Evolutionary conservation across 331 rosid species (phyloP).

Genomic region (Phaseolus coccineus): DNA sequence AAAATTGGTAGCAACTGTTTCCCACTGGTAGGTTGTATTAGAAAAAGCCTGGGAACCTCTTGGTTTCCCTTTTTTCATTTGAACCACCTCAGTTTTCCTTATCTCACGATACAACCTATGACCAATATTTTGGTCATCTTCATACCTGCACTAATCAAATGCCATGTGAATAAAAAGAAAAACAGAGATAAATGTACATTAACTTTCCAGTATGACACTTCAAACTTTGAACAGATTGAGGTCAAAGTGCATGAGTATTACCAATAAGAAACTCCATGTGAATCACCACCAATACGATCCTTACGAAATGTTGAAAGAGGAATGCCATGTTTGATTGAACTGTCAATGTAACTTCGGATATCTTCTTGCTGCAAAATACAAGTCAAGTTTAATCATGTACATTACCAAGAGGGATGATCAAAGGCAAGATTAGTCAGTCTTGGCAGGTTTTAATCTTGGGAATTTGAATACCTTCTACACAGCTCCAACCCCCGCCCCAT

Average conservation of each 20-base stretch:
- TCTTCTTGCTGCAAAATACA: slow-evolving; percentile 92
- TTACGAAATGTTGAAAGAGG: slow-evolving; percentile 86
- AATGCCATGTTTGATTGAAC: slow-evolving; percentile 84
- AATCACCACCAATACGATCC: slow-evolving; percentile 95
- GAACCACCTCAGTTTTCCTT: slow-evolving; percentile 81
- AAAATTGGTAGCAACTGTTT: slow-evolving; percentile 90
- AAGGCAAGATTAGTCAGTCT: slow-evolving; percentile 13
- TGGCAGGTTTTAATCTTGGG: too few species aligned
- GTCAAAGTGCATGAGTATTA: slow-evolving; percentile 48
- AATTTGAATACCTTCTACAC: not conserved
- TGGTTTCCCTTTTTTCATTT: slow-evolving; percentile 71
- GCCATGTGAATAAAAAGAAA: slow-evolving; percentile 35
- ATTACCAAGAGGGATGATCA: slow-evolving; percentile 23
- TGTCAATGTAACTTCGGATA: slow-evolving; percentile 83
- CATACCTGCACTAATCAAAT: slow-evolving; percentile 73
- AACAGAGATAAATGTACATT: slow-evolving; percentile 26
- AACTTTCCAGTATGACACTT: slow-evolving; percentile 32
- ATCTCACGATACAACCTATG: slow-evolving; percentile 87
- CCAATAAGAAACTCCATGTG: slow-evolving; percentile 91
- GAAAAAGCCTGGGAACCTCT: slow-evolving; percentile 85
- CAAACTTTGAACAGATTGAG: slow-evolving; percentile 34
- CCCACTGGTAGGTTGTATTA: slow-evolving; percentile 80
- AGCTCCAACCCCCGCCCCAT: not conserved
- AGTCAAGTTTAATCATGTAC: slow-evolving; percentile 43
- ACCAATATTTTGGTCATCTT: slow-evolving; percentile 87